phyloP scores from a whole-genome alignment of 1,284 basidiomycete species.

The Mycena citricolor region DNA sequence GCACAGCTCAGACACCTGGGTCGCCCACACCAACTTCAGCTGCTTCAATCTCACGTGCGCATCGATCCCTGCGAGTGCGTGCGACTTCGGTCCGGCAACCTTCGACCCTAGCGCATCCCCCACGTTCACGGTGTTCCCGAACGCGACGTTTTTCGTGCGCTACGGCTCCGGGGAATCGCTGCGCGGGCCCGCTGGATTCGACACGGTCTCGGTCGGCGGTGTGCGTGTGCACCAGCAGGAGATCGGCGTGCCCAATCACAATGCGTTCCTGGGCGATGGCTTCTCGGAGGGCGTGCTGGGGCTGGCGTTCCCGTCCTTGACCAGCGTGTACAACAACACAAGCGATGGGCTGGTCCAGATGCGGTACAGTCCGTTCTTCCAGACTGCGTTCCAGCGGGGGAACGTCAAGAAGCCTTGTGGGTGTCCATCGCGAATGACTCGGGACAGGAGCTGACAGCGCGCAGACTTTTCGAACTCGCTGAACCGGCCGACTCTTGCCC shows the following conservation, averaged over 20 bases:
- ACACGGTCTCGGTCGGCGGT: slow-evolving; percentile 26
- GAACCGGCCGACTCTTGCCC: slow-evolving; percentile 1
- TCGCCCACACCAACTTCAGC: slow-evolving; percentile 24
- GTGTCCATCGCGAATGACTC: slow-evolving; percentile 1
- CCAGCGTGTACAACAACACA: slow-evolving; percentile 15
- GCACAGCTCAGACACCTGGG: slow-evolving; percentile 28
- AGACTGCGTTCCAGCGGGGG: slow-evolving; percentile 14
- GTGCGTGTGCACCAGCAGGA: slow-evolving; percentile 26
- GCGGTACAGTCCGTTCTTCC: slow-evolving; percentile 14
- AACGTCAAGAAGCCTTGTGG: slow-evolving; percentile 1
- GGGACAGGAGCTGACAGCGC: not conserved
- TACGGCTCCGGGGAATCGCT: slow-evolving; percentile 26
- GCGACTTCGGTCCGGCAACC: slow-evolving; percentile 25
- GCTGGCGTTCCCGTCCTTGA: slow-evolving; percentile 9
- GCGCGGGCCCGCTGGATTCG: slow-evolving; percentile 25
- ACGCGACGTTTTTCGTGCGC: slow-evolving; percentile 26
- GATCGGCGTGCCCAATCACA: slow-evolving; percentile 24
- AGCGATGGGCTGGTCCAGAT: slow-evolving; percentile 5
- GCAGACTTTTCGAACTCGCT: slow-evolving; percentile 17
- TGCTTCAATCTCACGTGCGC: slow-evolving; percentile 23
- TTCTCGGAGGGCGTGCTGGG: slow-evolving; percentile 25
- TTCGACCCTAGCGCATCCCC: slow-evolving; percentile 23
- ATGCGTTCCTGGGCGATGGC: slow-evolving; percentile 28
- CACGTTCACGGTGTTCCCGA: slow-evolving; percentile 24
- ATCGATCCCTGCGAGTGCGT: slow-evolving; percentile 11